phyloP scores from a whole-genome alignment of 768 basidiomycete genomes.

The Gloeophyllum trabeum region DNA sequence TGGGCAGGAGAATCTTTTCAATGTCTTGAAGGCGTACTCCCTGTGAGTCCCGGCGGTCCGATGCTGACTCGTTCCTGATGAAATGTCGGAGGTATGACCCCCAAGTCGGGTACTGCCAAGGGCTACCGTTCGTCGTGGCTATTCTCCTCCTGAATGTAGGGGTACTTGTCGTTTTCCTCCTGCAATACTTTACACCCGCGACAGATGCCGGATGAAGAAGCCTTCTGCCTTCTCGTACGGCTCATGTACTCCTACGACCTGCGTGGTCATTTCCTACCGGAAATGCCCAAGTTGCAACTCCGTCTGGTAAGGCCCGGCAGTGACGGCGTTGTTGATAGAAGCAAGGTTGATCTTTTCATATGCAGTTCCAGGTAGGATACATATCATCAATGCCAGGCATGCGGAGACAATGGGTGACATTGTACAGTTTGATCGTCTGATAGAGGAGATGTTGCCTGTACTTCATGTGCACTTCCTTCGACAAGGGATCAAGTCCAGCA shows the following conservation, averaged over 20 bases:
- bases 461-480: slow-evolving; percentile 89
- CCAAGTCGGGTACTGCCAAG: slow-evolving; percentile 97
- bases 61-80: background rate
- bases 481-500: slow-evolving; percentile 92
- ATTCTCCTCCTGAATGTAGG: slow-evolving; percentile 84
- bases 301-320: slow-evolving; percentile 61
- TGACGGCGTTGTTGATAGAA: too few species aligned
- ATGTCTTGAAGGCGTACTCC: slow-evolving; percentile 96
- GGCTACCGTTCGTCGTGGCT: slow-evolving; percentile 92
- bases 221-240: slow-evolving; percentile 89
- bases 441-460: slow-evolving; percentile 89
- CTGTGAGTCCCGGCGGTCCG: slow-evolving; percentile 36
- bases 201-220: slow-evolving; percentile 99
- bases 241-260: slow-evolving; percentile 96
- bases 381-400: background rate
- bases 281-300: slow-evolving; percentile 95
- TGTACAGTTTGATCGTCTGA: slow-evolving; percentile 77
- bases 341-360: background rate
- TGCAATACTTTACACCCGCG: background rate
- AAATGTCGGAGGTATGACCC: slow-evolving; percentile 55
- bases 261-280: slow-evolving; percentile 94
- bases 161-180: slow-evolving; percentile 2
- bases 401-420: too few species aligned
- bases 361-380: slow-evolving; percentile 47
- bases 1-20: slow-evolving; percentile 95